These are phyloP conservation scores for Colletotrichum sp. DNA, from an alignment of 2,329 filamentous ascomycete genomes.

Conservation along the genomic window DNA sequence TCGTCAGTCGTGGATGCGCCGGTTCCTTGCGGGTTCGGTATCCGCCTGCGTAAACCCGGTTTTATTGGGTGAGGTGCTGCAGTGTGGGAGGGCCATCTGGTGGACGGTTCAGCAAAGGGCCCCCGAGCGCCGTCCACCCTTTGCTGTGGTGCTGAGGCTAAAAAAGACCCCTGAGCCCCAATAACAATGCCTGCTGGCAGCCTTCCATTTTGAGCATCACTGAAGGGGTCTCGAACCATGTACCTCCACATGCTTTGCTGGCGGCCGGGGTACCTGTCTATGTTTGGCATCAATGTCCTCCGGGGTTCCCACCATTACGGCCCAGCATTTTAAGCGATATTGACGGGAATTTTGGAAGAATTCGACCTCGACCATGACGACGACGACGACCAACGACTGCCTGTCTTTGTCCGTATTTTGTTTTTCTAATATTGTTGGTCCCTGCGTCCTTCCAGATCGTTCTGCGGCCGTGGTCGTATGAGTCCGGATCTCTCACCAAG, in stretches of 20 bases:
- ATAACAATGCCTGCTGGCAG: conserved; percentile 8
- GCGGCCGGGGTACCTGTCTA: conserved; percentile 6
- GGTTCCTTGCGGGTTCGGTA: neutral
- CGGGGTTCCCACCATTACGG: conserved; percentile 1
- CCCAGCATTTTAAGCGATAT: conserved; percentile 18
- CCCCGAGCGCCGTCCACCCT: neutral
- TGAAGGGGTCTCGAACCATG: conserved; percentile 11
- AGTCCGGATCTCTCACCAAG: neutral
- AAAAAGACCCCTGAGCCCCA: conserved; percentile 1
- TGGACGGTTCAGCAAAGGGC: conserved; percentile 12
- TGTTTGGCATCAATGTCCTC: conserved; percentile 13
- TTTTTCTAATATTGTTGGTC: neutral
- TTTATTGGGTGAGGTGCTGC: neutral
- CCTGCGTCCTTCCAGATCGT: neutral
- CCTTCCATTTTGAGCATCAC: conserved; percentile 3
- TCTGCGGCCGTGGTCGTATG: neutral
- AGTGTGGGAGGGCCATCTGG: neutral
- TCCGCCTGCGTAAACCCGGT: neutral
- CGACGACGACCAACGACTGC: neutral
- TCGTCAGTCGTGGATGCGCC: neutral
- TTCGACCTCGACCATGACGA: neutral
- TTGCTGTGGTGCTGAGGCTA: neutral
- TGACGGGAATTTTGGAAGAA: neutral
- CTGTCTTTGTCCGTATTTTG: neutral
- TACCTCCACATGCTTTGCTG: conserved; percentile 13